phyloP scores from a whole-genome alignment of 2,329 filamentous ascomycete genomes.

The Xylogone sp. region DNA sequence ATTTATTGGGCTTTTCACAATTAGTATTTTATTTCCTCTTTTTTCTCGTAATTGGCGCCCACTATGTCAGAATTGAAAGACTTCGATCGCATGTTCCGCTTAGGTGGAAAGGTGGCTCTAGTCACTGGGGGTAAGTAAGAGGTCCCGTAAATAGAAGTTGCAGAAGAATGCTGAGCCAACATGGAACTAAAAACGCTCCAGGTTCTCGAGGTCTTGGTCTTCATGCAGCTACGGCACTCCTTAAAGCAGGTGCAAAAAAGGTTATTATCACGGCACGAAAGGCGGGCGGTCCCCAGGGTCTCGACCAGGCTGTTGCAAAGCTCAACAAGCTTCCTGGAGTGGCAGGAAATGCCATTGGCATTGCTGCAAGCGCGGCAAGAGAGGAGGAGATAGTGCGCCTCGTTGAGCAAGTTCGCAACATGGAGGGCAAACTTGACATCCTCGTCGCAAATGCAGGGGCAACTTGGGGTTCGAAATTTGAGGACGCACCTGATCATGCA shows the following conservation, averaged over 20 bases:
- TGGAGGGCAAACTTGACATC: slow-evolving; percentile 59
- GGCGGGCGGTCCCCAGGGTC: slow-evolving; percentile 50
- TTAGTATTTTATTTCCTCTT: too few relatives aligned
- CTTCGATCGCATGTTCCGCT: slow-evolving; percentile 15
- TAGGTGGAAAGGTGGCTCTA: slow-evolving; percentile 22
- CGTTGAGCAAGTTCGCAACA: slow-evolving; percentile 50
- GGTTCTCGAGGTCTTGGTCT: slow-evolving; percentile 55
- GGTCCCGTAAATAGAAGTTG: neutral
- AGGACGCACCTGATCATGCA: slow-evolving; percentile 54
- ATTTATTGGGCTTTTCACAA: too few relatives aligned
- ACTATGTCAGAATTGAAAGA: slow-evolving; percentile 16
- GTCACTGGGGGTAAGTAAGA: slow-evolving; percentile 23
- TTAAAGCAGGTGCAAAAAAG: slow-evolving; percentile 66
- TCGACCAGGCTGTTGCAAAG: slow-evolving; percentile 58
- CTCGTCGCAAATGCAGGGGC: slow-evolving; percentile 70
- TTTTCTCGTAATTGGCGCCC: too few relatives aligned
- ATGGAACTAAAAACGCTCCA: neutral
- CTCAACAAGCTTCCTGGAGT: slow-evolving; percentile 60
- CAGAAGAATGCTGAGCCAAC: neutral
- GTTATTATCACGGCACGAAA: slow-evolving; percentile 74
- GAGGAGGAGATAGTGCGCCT: slow-evolving; percentile 58
- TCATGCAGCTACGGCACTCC: slow-evolving; percentile 61
- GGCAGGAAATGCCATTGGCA: slow-evolving; percentile 54
- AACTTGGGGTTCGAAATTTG: slow-evolving; percentile 65
- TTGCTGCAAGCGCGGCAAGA: slow-evolving; percentile 64